Evolutionary conservation across 2,329 filamentous ascomycete genomes (phyloP), one percentile per base, ranked within the genome.

Genomic region (Talaromyces marneffei): DNA sequence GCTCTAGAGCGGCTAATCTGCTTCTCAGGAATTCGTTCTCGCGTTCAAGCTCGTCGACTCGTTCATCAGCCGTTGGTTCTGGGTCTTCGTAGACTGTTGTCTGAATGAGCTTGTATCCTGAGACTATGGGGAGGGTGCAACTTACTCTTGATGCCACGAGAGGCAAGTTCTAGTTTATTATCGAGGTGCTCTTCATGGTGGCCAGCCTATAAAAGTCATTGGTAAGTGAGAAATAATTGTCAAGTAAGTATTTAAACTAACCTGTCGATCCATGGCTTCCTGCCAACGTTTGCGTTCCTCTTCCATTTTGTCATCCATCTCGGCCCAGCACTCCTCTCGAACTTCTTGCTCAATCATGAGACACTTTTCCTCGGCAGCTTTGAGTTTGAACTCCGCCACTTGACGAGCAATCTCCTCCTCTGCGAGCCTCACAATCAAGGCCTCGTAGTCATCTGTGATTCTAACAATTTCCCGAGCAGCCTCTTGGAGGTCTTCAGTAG

Each of bases 111-210:
- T 46, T 55, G 23, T 2, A 33, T 50, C 6, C 3, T 25, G 14
- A 27, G n/a, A 35, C 12, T 3, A 48, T n/a, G 7, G 12, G 4
- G 4, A 33, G 12, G 0, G 2, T 18, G 39, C 70, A 39, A 66
- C 70, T 73, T 78, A 73, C 74, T 78, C 65, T 74, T 75, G 67
- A 81, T 78, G 9, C 83, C 82, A 57, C 83, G 79, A 60, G 85
- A 83, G 35, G 90, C 77, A 23, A 91, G 82, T 62, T 91, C 93
- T 7, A 96, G 83, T 77, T 99, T 99, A 66, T 85, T 85, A 73
- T 97, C 92, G 71, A 94, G 84, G 74, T 95, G 91, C 71, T 90
- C 90, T 63, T 96, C 91, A 57, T 87, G 86, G 48, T 86, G 84
- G 67, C 95, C 92, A 60, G 78, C 70, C 74, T 77, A 48, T 10